Evolutionary conservation across 2,329 filamentous ascomycete species (phyloP).

Genomic region (Magnaporthiopsis rhizophila): DNA sequence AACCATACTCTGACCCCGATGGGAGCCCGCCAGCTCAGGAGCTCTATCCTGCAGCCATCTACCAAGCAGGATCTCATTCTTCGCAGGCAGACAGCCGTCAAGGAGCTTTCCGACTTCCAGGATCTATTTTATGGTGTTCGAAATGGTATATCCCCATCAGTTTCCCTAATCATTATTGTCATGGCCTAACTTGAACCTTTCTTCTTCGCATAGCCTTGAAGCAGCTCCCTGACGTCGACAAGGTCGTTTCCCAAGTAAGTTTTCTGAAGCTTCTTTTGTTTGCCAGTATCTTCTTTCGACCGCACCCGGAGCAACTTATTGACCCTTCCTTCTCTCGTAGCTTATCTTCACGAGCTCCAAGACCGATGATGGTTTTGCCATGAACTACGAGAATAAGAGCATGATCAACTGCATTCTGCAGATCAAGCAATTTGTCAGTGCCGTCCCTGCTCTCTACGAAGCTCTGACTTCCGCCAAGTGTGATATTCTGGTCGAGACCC

Average conservation of each 20-base stretch:
- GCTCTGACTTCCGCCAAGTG: conserved; percentile 59
- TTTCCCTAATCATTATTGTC: not conserved
- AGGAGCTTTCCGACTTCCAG: conserved; percentile 74
- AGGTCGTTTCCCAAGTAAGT: conserved; percentile 62
- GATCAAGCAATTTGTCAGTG: conserved; percentile 70
- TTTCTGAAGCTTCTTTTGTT: not conserved
- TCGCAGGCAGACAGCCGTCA: conserved; percentile 71
- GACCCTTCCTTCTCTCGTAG: not conserved
- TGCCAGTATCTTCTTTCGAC: too few relatives aligned
- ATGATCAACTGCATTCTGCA: conserved; percentile 72
- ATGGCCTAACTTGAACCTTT: conserved; percentile 12
- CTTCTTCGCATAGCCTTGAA: conserved; percentile 50
- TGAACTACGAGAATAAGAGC: conserved; percentile 62
- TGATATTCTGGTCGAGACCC: conserved; percentile 58
- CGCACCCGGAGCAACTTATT: not conserved
- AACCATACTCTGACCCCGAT: conserved; percentile 84
- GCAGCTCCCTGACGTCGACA: conserved; percentile 70
- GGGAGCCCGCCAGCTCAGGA: conserved; percentile 75
- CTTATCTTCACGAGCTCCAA: conserved; percentile 61
- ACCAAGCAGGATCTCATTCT: conserved; percentile 58
- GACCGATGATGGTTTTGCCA: not conserved
- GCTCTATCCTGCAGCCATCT: conserved; percentile 81
- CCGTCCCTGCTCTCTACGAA: conserved; percentile 58
- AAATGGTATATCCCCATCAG: conserved; percentile 42
- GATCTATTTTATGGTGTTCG: conserved; percentile 75